Percentiles rank a stretch among this genome's conserved stretches.
Conservation (phyloP, 352 stramenopile genomes). For the Albugo laibachii region DNA sequence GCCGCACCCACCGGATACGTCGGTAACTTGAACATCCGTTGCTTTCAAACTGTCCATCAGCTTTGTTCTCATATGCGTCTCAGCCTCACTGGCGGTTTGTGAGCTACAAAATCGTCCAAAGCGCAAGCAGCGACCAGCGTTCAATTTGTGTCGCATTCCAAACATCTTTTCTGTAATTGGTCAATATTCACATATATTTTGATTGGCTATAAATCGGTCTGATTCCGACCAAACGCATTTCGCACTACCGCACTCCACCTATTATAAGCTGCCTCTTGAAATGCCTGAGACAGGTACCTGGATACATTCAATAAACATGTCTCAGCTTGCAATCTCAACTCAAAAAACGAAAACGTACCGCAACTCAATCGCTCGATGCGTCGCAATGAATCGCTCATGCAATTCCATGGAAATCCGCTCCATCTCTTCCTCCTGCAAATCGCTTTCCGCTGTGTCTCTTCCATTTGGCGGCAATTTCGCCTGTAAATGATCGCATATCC, state of each 20-base stretch:
- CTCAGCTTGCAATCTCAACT: background rate
- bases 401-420: background rate
- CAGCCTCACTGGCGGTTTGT: conserved; percentile 32
- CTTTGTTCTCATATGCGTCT: conserved; percentile 25
- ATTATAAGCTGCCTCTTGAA: conserved; percentile 29
- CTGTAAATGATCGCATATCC: conserved; percentile 36
- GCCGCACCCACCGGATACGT: conserved; percentile 77
- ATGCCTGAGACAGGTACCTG: conserved; percentile 29
- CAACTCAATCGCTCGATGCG: background rate
- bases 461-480: conserved; percentile 20
- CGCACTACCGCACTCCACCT: conserved; percentile 14
- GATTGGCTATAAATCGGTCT: conserved; percentile 1
- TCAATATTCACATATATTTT: conserved; percentile 2
- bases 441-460: background rate
- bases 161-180: conserved; percentile 6
- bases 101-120: conserved; percentile 1
- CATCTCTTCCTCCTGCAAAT: background rate
- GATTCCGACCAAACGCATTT: conserved; percentile 1
- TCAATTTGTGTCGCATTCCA: background rate
- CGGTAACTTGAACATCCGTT: conserved; percentile 61
- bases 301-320: background rate
- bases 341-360: background rate
- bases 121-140: conserved; percentile 1
- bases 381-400: background rate
- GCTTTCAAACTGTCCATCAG: conserved; percentile 39